Evolutionary conservation across 768 basidiomycete species (phyloP), one percentile per base, ranked within the genome.

Genomic region (Leccinum imitatum): DNA sequence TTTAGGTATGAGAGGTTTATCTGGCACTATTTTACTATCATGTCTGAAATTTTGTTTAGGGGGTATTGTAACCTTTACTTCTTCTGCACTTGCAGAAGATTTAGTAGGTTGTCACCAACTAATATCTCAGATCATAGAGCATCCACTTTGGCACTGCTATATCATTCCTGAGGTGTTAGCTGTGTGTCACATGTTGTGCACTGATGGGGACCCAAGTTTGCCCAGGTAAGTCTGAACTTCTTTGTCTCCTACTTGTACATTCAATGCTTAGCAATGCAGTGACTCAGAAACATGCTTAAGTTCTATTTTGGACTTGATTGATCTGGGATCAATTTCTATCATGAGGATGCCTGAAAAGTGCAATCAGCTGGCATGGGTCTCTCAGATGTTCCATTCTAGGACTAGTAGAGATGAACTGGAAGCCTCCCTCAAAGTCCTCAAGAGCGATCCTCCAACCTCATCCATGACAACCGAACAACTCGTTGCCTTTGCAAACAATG

Each of bases 61-160:
- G 52, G 91, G 91, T 3, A 73, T 92, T 61, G 79, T 86, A 2
- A 90, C 89, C 2, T 88, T 92, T 59, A 87, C 86, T 17, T 80
- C 90, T 1, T 75, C 75, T 56, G 87, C 84, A 19, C 77, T 92
- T 51, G 62, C 79, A 13, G 79, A 82, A 37, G 79, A 87, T 66
- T 82, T 84, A 6, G 54, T 78, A 37, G 82, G 78, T 14, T 71
- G 84, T 11, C 71, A 77, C 46, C 69, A 81, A 15, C 72, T 80
- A 10, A 83, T 92, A 46, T 73, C 69, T 21, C 76, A 82, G 64
- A 71, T 89, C 14, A 71, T 76, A 57, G 76, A 80, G 44, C 89
- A 91, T 65, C 86, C 85, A 23, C 67, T 87, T 17, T 93, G 90
- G 89, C 75, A 75, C 11, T 84, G 84, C 56, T 91, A 87, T 67